Conservation (phyloP, 345 rosid species). For the Clarkia xantiana region DNA sequence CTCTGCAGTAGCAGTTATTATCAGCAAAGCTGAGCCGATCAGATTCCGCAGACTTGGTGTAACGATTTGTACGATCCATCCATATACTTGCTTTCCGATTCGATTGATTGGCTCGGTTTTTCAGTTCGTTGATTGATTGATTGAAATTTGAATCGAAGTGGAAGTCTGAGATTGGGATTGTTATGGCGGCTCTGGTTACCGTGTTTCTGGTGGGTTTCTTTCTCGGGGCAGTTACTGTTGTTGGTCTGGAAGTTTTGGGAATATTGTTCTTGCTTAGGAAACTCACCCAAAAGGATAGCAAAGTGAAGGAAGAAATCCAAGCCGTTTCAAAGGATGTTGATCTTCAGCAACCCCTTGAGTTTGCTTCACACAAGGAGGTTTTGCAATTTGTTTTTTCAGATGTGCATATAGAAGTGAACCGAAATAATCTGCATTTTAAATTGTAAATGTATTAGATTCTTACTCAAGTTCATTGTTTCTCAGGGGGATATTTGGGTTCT, state of each 20-base stretch:
- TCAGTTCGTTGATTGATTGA: no score
- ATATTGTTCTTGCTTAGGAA: conserved; percentile 20
- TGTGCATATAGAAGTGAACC: no score
- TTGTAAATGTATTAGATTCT: not conserved
- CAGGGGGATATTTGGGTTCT: conserved; percentile 86
- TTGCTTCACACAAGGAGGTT: conserved; percentile 9
- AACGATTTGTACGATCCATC: no score
- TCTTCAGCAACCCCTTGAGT: conserved; percentile 27
- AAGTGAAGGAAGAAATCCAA: conserved; percentile 2
- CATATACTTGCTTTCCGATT: no score
- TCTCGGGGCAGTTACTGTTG: conserved; percentile 25
- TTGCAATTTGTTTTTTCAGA: not conserved
- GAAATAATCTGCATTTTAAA: not conserved
- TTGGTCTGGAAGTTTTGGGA: conserved; percentile 18
- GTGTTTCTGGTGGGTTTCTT: conserved; percentile 30
- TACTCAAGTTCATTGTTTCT: not conserved
- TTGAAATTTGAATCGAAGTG: not conserved
- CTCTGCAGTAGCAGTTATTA: no score
- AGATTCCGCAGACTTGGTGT: no score
- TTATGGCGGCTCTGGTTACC: conserved; percentile 8
- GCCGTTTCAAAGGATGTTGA: conserved; percentile 16
- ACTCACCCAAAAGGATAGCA: conserved; percentile 22
- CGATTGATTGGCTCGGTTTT: no score
- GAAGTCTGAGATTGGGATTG: not conserved
- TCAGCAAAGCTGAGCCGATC: no score